These are phyloP conservation scores for Plasmodium fragile DNA, from an alignment of 169 alveolate genomes.

Conservation along the genomic window DNA sequence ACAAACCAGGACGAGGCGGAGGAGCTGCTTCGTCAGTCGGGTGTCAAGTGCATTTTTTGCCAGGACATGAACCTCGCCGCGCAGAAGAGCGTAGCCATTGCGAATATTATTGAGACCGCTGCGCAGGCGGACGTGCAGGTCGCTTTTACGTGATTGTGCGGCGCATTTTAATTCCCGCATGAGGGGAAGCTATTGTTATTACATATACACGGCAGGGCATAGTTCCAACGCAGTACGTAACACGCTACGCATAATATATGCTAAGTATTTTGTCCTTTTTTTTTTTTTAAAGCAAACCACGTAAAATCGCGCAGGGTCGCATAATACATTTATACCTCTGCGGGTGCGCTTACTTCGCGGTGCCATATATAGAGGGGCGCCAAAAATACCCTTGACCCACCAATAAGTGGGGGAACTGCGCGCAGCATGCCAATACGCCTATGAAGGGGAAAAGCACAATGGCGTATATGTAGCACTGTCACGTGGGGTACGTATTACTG, in stretches of 20 bases:
- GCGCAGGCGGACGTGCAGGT: neutral
- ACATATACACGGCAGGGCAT: neutral
- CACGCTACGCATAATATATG: neutral
- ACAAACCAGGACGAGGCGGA: constrained; percentile 94
- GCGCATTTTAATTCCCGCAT: neutral
- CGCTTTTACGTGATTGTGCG: neutral
- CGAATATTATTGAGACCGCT: constrained; percentile 76
- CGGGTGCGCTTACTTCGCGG: neutral
- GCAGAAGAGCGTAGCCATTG: constrained; percentile 91
- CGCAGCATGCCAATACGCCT: neutral
- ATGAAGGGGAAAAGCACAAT: neutral
- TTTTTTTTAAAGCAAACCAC: neutral
- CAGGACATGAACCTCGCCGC: constrained; percentile 94
- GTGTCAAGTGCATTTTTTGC: constrained; percentile 87
- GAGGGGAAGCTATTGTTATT: neutral
- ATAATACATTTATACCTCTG: neutral
- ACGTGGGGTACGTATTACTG: neutral
- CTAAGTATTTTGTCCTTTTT: neutral
- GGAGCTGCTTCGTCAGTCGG: constrained; percentile 87
- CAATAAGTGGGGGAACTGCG: neutral
- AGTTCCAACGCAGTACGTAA: neutral
- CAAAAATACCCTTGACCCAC: constrained; percentile 74
- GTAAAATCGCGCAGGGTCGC: neutral
- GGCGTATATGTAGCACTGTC: neutral
- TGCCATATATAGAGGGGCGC: neutral